Base-by-base conservation (phyloP, 225 moss, liverwort and hornwort genomes). In the Physcomitrium patens region DNA sequence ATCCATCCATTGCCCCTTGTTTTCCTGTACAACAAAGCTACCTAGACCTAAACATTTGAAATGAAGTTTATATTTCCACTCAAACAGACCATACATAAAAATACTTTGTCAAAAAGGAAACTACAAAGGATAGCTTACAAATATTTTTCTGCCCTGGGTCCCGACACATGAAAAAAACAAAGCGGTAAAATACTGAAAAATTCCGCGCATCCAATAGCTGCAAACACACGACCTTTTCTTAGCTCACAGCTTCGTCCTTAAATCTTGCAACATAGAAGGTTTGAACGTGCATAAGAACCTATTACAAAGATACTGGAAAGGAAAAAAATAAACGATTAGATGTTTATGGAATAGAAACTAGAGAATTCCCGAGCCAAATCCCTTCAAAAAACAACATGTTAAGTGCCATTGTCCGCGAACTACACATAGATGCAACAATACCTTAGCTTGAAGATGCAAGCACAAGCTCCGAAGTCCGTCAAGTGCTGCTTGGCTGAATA, bases 151-250 rank as follows among this genome's bases (percentile, higher is more conserved):
- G 97, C 41, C 97, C 95, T 79, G 76, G 82, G 81, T 99, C 95
- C 54, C 97, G 93, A 63, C 94, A 95, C 89, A 95, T 91, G 67
- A 99, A 99, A 87, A 99, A 99, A 75, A 95, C 97, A 82, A 99
- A 99, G 61, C 91, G 91, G 76, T 99, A 99, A 73, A 99, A 95
- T 31, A 90, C 69, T 50, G 90, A 73, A 65, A 99, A 99, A 12
- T 76, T 86, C n/a, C 85, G 87, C 17, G 85, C 90, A 86, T 95
- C 91, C 85, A 95, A 79, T 62, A 91, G 87, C 97, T 99, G 93
- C 60, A 63, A 61, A 76, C 70, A 65, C 45, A 75, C 13, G 51
- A 72, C 51, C 78, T 3, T 57, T 50, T 41, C 61, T 68, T 44
- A 75, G 67, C 24, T 46, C 22, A 67, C 49, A 73, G 14, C 16